These are phyloP conservation scores for Kalmanozyma brasiliensis DNA, from an alignment of 1,284 basidiomycete genomes.

Conservation along the genomic window DNA sequence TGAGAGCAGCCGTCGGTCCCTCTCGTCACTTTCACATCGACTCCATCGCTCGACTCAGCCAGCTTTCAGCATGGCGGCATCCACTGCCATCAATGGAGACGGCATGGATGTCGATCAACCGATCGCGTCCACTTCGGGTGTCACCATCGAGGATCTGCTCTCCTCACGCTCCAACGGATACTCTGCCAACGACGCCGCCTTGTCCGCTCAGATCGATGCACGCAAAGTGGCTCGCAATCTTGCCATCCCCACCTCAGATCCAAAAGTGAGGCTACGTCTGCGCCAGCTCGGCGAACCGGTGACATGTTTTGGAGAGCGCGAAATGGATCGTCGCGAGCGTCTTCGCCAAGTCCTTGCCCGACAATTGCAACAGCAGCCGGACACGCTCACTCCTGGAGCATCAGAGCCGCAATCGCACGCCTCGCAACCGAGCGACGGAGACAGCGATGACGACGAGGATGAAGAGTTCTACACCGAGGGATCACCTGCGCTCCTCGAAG, in stretches of 20 bases:
- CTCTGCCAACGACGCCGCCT: slow-evolving; percentile 47
- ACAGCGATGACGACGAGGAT: slow-evolving; percentile 70
- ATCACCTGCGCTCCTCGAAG: slow-evolving; percentile 82
- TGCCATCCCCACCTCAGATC: slow-evolving; percentile 96
- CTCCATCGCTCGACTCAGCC: slow-evolving; percentile 9
- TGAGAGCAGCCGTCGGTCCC: too few relatives aligned
- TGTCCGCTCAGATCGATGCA: slow-evolving; percentile 53
- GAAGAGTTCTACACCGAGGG: slow-evolving; percentile 98
- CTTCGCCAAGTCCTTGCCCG: slow-evolving; percentile 80
- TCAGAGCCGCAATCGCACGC: slow-evolving; percentile 75
- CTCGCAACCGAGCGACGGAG: slow-evolving; percentile 70
- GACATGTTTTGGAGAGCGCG: slow-evolving; percentile 91
- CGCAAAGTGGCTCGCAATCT: slow-evolving; percentile 87
- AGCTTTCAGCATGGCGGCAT: neutral
- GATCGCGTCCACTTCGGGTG: slow-evolving; percentile 20
- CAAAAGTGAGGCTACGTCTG: slow-evolving; percentile 85
- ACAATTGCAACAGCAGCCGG: slow-evolving; percentile 68
- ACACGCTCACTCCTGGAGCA: neutral
- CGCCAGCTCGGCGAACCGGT: slow-evolving; percentile 95
- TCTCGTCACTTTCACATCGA: neutral
- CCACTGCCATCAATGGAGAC: neutral
- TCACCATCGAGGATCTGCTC: slow-evolving; percentile 44
- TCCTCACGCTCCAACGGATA: slow-evolving; percentile 20
- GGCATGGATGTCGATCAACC: slow-evolving; percentile 24
- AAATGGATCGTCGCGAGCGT: slow-evolving; percentile 82